phyloP scores from a whole-genome alignment of 352 stramenopile species.

The Blastocystis sp. region DNA sequence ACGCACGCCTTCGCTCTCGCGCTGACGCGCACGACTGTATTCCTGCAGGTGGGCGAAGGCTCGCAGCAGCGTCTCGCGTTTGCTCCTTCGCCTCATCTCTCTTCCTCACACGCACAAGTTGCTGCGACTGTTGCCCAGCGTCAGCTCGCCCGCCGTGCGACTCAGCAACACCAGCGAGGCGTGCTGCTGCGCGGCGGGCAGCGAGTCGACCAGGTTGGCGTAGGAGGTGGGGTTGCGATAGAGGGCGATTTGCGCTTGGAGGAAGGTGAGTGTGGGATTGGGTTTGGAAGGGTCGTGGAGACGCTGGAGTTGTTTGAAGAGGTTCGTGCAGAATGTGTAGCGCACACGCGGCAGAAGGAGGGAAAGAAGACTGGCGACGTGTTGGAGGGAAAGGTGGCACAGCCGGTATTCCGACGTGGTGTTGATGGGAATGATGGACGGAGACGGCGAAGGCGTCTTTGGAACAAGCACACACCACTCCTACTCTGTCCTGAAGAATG shows the following conservation, averaged over 20 bases:
- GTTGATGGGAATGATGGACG: not conserved
- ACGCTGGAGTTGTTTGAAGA: constrained; percentile 63
- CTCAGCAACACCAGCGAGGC: constrained; percentile 30
- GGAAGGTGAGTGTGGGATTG: not conserved
- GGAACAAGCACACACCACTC: not conserved
- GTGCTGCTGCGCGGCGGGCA: not conserved
- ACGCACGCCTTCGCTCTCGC: not conserved
- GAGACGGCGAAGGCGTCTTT: not conserved
- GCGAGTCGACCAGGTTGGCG: not conserved
- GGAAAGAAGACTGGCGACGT: not conserved
- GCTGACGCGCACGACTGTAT: constrained; percentile 12
- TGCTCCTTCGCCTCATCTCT: constrained; percentile 15
- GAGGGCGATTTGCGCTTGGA: constrained; percentile 36
- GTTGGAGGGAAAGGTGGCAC: not conserved
- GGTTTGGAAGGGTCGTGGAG: not conserved
- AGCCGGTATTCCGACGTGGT: not conserved
- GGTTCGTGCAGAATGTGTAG: constrained; percentile 48
- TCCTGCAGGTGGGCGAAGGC: constrained; percentile 40
- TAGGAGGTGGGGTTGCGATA: constrained; percentile 57
- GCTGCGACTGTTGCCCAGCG: constrained; percentile 9
- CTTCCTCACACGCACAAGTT: not conserved
- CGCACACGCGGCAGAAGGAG: constrained; percentile 41
- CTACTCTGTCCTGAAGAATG: not conserved
- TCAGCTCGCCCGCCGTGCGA: not conserved
- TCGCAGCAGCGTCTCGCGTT: constrained; percentile 31